Evolutionary conservation across 192 early-diverging fungal species (phyloP), one percentile per base, ranked within the genome.

Genomic region (Tieghemiomyces parasiticus): DNA sequence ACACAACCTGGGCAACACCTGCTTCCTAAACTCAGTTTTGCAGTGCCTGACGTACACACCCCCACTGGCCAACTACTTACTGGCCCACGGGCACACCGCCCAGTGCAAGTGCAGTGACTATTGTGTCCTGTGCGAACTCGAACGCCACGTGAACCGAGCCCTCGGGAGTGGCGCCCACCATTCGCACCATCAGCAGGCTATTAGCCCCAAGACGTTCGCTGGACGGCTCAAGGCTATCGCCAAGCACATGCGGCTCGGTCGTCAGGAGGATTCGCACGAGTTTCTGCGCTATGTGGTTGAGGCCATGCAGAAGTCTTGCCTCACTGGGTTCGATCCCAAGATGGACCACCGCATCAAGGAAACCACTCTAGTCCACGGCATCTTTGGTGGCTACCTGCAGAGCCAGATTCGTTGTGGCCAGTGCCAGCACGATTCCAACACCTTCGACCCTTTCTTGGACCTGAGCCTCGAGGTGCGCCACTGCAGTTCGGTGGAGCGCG

Each of bases 251-350:
- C 72, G 81, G 20, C 61, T 86, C 3, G 89, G 89, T 13, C 69
- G 85, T 24, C 92, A 95, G 66, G 92, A 92, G 58, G 92, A 95
- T 60, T 79, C 92, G 12, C 90, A 95, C 63, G 92, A 95, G 68
- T 92, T 92, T 61, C 71, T 90, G 32, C 72, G 86, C 30, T 68
- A 74, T 34, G 65, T 89, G 24, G 58, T 89, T n/a, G 82, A 85
- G 35, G 71, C 79, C 26, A 74, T 86, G 45, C 84, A 89, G 66
- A 83, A 83, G 60, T 74, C 70, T 44, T 65, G 75, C 45, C 65
- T 85, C 9, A 34, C 69, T 29, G 79, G 80, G 9, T 66, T 73
- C 51, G 80, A 79, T 50, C 76, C 79, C 44, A 83, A 80, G 72
- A 65, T 83, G 29, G 80, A 86, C 47, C 67, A 78, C n/a, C 75